These are phyloP conservation scores for Rhodomyrtus psidioides DNA, from an alignment of 441 rosid genomes.

Conservation along the genomic window DNA sequence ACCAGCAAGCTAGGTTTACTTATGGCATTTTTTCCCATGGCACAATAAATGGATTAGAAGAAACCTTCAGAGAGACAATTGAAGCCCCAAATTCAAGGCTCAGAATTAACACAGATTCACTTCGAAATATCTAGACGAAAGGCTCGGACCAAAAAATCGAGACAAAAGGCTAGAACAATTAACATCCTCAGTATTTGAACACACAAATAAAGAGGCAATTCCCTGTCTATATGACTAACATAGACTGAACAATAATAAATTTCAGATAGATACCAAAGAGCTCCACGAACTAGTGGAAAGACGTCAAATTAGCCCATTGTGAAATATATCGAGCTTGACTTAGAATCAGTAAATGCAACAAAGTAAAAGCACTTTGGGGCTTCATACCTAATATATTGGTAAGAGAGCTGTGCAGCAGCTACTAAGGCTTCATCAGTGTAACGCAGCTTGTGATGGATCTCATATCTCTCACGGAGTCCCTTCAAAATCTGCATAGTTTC, in stretches of 20 bases:
- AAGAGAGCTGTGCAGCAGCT: slow-evolving; percentile 76
- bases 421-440: slow-evolving; percentile 74
- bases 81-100: neutral
- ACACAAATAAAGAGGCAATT: neutral
- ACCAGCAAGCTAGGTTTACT: neutral
- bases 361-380: neutral
- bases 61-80: neutral
- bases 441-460: slow-evolving; percentile 82
- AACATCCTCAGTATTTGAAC: neutral
- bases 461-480: slow-evolving; percentile 85
- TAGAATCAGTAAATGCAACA: neutral
- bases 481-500: slow-evolving; percentile 79
- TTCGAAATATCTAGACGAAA: neutral
- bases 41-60: neutral
- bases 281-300: neutral
- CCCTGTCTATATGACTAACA: neutral
- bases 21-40: neutral
- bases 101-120: neutral
- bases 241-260: neutral
- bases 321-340: neutral
- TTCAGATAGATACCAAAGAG: neutral
- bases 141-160: neutral
- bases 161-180: neutral
- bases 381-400: slow-evolving; percentile 78
- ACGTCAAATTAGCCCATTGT: neutral